phyloP scores from a whole-genome alignment of 352 stramenopile species.

The Thalassiosira mediterranea region DNA sequence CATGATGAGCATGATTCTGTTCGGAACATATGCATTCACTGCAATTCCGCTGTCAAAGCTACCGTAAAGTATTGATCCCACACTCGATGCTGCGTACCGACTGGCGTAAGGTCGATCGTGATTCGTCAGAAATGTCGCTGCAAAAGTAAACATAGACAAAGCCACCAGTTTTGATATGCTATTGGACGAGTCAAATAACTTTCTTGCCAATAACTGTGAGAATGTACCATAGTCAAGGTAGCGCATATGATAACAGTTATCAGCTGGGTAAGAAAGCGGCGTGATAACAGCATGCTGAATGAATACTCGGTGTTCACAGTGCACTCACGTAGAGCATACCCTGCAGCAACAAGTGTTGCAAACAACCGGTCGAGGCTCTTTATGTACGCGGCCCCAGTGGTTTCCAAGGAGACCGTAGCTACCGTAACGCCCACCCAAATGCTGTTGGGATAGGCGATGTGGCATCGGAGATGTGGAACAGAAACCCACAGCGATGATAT shows the following conservation, averaged over 20 bases:
- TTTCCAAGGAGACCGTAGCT: constrained; percentile 53
- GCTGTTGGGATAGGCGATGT: constrained; percentile 49
- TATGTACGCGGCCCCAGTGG: constrained; percentile 42
- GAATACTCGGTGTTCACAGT: too few relatives aligned
- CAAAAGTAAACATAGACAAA: constrained; percentile 54
- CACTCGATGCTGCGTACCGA: constrained; percentile 46
- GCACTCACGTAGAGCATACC: constrained; percentile 10
- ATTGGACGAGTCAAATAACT: constrained; percentile 24
- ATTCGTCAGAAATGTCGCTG: constrained; percentile 51
- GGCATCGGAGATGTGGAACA: constrained; percentile 45
- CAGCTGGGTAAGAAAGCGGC: too few relatives aligned
- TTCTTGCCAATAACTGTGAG: neutral
- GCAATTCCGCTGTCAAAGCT: constrained; percentile 48
- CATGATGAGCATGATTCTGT: constrained; percentile 63
- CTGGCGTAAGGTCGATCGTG: constrained; percentile 53
- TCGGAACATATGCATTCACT: constrained; percentile 58
- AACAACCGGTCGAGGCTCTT: constrained; percentile 62
- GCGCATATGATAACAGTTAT: constrained; percentile 1
- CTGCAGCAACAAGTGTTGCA: constrained; percentile 55
- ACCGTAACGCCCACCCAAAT: constrained; percentile 66
- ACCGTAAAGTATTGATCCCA: constrained; percentile 55
- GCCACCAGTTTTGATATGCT: constrained; percentile 38
- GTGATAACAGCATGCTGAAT: too few relatives aligned
- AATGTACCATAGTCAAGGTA: neutral
- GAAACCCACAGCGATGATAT: constrained; percentile 55